Base-by-base conservation (phyloP, 2,329 filamentous ascomycete species). In the Xylaria sp. region DNA sequence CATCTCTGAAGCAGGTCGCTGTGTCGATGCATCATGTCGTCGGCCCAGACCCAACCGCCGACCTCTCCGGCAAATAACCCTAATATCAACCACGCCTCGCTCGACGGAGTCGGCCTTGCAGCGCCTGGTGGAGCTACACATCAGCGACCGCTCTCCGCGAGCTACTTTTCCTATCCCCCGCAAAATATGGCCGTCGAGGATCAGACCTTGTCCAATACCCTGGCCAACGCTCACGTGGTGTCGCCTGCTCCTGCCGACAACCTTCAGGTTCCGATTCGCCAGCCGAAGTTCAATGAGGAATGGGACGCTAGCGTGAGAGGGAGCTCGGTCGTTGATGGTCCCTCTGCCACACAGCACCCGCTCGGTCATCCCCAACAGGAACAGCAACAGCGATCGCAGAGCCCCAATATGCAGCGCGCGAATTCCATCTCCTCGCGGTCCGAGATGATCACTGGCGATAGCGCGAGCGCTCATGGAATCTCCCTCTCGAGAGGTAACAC, bases 221-320 rank as follows among this genome's bases (percentile, higher is more conserved):
- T 79, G 23, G 77, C 79, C 51, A 82, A 83, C 71, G 71, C 80
- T 5, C 77, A 80, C 54, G 69, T 77, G 33, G 67, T 76, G 39
- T 75, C 78, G 39, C 75, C 78, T 23, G 69, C 72, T 31, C 73
- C 62, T 31, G n/a, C 72, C 66, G 74, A 74, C 56, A 72, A 67
- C 54, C 63, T 73, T 28, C 71, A 75, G 58, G 54, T 57, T 39
- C 59, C 70, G n/a, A 73, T 66, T 72, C 78, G 69, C 43, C 78
- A 79, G 55, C 84, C 88, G 70, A 88, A 84, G 74, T 91, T 92
- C 75, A 89, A 87, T 73, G 90, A 93, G 78, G 88, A 91, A 82
- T 92, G 91, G 85, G 90, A 92, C 81, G 89, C 88, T 60, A 89
- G 86, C 75, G 89, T 89, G 75, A 87, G 90, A 71, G 90, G 89